Conservation (phyloP, 2,329 filamentous ascomycete species). For the Blastomyces parvus region DNA sequence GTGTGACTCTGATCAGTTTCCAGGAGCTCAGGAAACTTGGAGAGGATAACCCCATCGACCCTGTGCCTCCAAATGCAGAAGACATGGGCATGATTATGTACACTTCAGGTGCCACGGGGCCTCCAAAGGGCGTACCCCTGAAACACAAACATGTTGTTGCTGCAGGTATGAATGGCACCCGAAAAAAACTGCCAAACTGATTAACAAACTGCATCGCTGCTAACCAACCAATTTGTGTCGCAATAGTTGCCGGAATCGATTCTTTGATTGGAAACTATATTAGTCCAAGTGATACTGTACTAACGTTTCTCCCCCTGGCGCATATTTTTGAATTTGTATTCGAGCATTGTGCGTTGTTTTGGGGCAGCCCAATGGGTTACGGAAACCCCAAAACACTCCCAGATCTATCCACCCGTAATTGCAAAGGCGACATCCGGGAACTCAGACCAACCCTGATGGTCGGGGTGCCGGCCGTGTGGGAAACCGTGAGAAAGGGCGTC, state of each 20-base stretch:
- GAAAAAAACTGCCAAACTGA: neutral
- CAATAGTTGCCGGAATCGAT: slow-evolving; percentile 66
- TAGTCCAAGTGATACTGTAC: slow-evolving; percentile 63
- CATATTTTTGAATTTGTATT: slow-evolving; percentile 96
- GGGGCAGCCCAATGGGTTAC: slow-evolving; percentile 80
- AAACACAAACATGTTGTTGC: slow-evolving; percentile 71
- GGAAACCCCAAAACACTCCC: slow-evolving; percentile 81
- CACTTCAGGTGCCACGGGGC: slow-evolving; percentile 75
- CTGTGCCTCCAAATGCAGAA: slow-evolving; percentile 59
- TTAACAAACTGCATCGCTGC: neutral
- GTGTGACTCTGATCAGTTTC: slow-evolving; percentile 37
- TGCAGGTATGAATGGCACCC: slow-evolving; percentile 48
- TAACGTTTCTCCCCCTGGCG: slow-evolving; percentile 86
- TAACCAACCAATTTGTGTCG: neutral
- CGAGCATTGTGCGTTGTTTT: slow-evolving; percentile 78
- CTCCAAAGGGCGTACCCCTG: slow-evolving; percentile 74
- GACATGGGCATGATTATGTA: slow-evolving; percentile 67
- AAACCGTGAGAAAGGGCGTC: slow-evolving; percentile 92
- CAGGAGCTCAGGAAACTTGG: slow-evolving; percentile 46
- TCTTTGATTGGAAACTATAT: slow-evolving; percentile 68
- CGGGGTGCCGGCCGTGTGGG: slow-evolving; percentile 93
- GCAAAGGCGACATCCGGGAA: slow-evolving; percentile 84
- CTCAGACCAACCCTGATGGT: slow-evolving; percentile 81
- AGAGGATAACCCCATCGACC: slow-evolving; percentile 60
- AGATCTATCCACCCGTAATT: slow-evolving; percentile 76